Evolutionary conservation across 2,329 filamentous ascomycete genomes (phyloP), one percentile per base, ranked within the genome.

Genomic region (Corniculantispora saksenae): DNA sequence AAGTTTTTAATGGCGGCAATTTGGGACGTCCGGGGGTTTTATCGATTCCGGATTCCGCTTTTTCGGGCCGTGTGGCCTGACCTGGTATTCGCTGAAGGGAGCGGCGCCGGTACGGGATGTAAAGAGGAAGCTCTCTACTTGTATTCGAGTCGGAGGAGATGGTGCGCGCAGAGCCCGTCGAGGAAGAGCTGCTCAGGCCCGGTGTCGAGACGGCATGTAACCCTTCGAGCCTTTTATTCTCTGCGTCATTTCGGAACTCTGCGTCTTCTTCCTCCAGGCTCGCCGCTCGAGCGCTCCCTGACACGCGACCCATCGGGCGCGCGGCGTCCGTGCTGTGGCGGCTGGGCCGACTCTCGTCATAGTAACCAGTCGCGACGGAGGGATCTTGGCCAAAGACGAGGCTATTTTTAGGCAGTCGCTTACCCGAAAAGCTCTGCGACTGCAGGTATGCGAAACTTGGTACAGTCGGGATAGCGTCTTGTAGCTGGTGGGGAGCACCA

Each of bases 401-500:
- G 51, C 21, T 43, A 53, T 47, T 54, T 27, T 47, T 62, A 29
- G 45, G 8, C 13, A 17, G 21, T 38, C 29, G 23, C 15, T 43
- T 61, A 23, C 48, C 19, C 13, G 51, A 45, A 15, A 13, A 21
- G 13, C 40, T 21, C 25, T 35, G 48, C 13, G 19, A 19, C 7
- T 62, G 60, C 50, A 55, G 38, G n/a, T 47, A 23, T 19, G 60
- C 60, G 35, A 55, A 54, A 27, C 12, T 55, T 35, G 60, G 50
- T 55, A 62, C 27, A 2, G 50, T 62, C 38, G 60, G 60, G 12
- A 62, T 38, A 54, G 60, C 50, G 47, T 62, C 51, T 13, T 47
- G 38, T 8, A 62, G 68, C 64, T 67, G 66, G 67, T 60, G 51
- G 67, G 62, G 19, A 70, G 71, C 15, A 65, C 64, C 54, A 59